A percentile compares a stretch with the other conserved stretches of the same genome.
These are phyloP conservation scores for Neoascochyta sp. DNA, from an alignment of 2,329 filamentous ascomycete species.

Conservation along the genomic window DNA sequence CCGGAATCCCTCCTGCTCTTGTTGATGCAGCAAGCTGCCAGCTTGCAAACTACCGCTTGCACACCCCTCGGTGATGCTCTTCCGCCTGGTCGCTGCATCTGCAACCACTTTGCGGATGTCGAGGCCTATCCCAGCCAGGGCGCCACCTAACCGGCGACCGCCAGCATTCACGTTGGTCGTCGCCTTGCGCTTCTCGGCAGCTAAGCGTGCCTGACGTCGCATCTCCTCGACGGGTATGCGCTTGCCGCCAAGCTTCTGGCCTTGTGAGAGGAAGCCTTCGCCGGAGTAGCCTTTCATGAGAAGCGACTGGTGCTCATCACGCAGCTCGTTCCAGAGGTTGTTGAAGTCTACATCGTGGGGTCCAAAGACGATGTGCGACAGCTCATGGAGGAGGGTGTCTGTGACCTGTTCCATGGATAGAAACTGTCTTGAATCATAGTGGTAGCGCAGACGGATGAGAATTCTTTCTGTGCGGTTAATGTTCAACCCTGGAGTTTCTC, in stretches of 20 bases:
- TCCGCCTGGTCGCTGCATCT: constrained; percentile 63
- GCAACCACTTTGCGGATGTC: constrained; percentile 71
- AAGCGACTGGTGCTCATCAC: constrained; percentile 77
- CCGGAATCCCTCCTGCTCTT: constrained; percentile 66
- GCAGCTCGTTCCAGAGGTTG: constrained; percentile 81
- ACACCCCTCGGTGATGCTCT: constrained; percentile 68
- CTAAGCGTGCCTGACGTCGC: constrained; percentile 66
- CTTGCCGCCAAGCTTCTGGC: constrained; percentile 63
- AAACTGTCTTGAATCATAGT: constrained; percentile 71
- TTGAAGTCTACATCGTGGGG: constrained; percentile 82
- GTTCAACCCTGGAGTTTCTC: constrained; percentile 59
- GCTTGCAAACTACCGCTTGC: constrained; percentile 67
- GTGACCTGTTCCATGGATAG: constrained; percentile 74
- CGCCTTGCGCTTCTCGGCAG: constrained; percentile 66
- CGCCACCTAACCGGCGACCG: constrained; percentile 70
- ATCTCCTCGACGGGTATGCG: constrained; percentile 65
- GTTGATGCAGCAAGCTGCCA: constrained; percentile 63
- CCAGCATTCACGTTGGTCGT: constrained; percentile 62
- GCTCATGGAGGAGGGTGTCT: constrained; percentile 91
- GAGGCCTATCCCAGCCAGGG: constrained; percentile 52
- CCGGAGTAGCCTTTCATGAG: constrained; percentile 81
- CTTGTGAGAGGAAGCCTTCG: constrained; percentile 77
- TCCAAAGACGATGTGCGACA: constrained; percentile 81
- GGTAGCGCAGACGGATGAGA: constrained; percentile 74
- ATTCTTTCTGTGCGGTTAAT: constrained; percentile 74